Base-by-base conservation (phyloP, 2,329 filamentous ascomycete genomes). In the Alternaria angustiovoidea region DNA sequence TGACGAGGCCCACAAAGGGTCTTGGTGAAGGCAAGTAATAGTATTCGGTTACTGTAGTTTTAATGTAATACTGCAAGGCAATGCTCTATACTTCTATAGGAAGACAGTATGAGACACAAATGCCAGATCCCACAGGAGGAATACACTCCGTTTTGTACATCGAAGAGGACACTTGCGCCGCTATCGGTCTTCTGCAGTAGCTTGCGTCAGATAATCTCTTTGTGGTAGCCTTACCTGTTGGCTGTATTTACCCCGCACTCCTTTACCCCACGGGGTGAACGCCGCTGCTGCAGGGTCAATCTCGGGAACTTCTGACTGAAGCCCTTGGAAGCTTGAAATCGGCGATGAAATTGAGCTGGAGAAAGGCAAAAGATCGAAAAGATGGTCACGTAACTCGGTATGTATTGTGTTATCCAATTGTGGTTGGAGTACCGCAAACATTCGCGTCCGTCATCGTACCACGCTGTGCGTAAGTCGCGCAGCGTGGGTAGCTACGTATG, bases 191-290 rank as follows among this genome's bases (percentile, higher is more conserved):
- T 6, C 42, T 54, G 39, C 53, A 59, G 49, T 63, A 46, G 62
- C 36, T 22, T 63, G 61, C 62, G 70, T 75, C 70, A 74, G 65
- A 68, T 68, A 62, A 63, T 66, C 51, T 47, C 62, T 62, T 66
- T 68, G 57, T 64, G 61, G 32, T 58, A 46, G 56, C 57, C 66
- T 71, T 71, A 55, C 69, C 63, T 51, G 32, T 66, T 72, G 68
- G 36, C 61, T 65, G 56, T 16, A 30, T 36, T 52, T 75, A 76
- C 75, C 75, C 75, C 75, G 74, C 75, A 70, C 69, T 53, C 46
- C 26, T 12, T 52, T 51, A 65, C 70, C 72, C 73, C 73, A 75
- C 71, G 65, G 55, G 46, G 55, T 58, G 32, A 49, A 51, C 55
- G 39, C 49, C 54, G 32, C 53, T 49, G 41, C 38, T 52, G 43